Evolutionary conservation across 179 eudicot genomes (phyloP).

Genomic region (Amaranthus tricolor): DNA sequence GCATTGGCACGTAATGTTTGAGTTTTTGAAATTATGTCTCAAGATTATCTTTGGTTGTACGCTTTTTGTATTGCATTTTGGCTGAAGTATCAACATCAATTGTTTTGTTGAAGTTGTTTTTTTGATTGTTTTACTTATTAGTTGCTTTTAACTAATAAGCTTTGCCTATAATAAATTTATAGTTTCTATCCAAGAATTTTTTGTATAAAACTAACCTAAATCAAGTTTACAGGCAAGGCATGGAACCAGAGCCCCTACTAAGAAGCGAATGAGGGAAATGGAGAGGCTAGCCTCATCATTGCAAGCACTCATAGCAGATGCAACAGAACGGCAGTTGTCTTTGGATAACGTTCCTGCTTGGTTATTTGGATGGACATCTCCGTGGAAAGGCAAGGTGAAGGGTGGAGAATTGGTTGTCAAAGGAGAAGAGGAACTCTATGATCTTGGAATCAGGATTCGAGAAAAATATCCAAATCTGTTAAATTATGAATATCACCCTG

Average conservation of each 20-base stretch:
- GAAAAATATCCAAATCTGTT: conserved; percentile 65
- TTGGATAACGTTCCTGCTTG: conserved; percentile 69
- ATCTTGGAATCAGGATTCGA: conserved; percentile 72
- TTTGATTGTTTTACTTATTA: conserved; percentile 1
- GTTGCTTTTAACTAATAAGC: neutral
- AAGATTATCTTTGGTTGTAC: neutral
- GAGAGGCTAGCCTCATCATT: conserved; percentile 53
- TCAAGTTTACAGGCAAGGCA: conserved; percentile 68
- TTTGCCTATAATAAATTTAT: neutral
- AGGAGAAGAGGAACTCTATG: conserved; percentile 87
- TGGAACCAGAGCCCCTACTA: conserved; percentile 97
- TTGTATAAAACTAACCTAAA: conserved; percentile 1
- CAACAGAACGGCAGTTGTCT: conserved; percentile 50
- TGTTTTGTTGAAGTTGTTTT: neutral
- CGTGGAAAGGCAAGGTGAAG: conserved; percentile 78
- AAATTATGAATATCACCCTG: conserved; percentile 70
- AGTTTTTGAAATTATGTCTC: neutral
- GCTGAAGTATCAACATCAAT: neutral
- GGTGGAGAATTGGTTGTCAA: conserved; percentile 77
- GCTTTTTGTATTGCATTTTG: neutral
- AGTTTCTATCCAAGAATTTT: neutral
- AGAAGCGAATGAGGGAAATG: conserved; percentile 64
- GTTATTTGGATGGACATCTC: conserved; percentile 82
- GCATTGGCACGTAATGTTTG: too few species aligned
- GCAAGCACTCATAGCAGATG: conserved; percentile 50